phyloP scores from a whole-genome alignment of 768 basidiomycete genomes.

The Trametes punicea region DNA sequence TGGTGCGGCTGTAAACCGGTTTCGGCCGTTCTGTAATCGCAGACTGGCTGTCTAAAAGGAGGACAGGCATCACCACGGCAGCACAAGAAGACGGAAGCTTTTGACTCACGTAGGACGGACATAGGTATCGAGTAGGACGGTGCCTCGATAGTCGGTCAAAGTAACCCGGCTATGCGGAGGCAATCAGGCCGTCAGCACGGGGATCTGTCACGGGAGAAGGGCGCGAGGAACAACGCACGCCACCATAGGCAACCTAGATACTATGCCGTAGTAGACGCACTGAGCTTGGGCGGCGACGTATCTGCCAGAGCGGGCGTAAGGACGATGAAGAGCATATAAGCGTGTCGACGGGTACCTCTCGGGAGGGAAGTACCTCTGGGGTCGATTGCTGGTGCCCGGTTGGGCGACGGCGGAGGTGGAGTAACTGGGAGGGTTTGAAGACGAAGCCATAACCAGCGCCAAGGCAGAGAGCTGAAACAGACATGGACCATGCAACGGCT shows the following conservation, averaged over 20 bases:
- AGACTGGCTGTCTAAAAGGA: slow-evolving; percentile 41
- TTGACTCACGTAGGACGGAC: slow-evolving; percentile 51
- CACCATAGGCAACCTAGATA: slow-evolving; percentile 46
- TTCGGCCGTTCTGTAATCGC: slow-evolving; percentile 43
- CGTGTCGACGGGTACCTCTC: slow-evolving; percentile 27
- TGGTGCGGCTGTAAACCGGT: slow-evolving; percentile 44
- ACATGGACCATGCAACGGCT: slow-evolving; percentile 7
- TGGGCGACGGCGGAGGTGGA: background rate
- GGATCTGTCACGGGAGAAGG: slow-evolving; percentile 5
- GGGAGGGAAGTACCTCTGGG: slow-evolving; percentile 17
- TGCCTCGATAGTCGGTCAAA: slow-evolving; percentile 46
- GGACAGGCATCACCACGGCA: background rate
- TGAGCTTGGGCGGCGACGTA: slow-evolving; percentile 48
- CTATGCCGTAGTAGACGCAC: slow-evolving; percentile 40
- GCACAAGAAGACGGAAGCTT: background rate
- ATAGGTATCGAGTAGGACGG: slow-evolving; percentile 44
- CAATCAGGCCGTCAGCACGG: slow-evolving; percentile 1
- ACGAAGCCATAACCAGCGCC: slow-evolving; percentile 14
- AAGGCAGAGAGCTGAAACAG: slow-evolving; percentile 10
- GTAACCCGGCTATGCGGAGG: slow-evolving; percentile 43
- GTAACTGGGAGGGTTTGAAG: slow-evolving; percentile 3
- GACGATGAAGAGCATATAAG: slow-evolving; percentile 23
- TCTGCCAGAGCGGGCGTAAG: slow-evolving; percentile 26
- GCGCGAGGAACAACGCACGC: slow-evolving; percentile 38
- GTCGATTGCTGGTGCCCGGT: background rate